Base-by-base conservation (phyloP, 2,329 filamentous ascomycete genomes). In the Cordyceps javanica region DNA sequence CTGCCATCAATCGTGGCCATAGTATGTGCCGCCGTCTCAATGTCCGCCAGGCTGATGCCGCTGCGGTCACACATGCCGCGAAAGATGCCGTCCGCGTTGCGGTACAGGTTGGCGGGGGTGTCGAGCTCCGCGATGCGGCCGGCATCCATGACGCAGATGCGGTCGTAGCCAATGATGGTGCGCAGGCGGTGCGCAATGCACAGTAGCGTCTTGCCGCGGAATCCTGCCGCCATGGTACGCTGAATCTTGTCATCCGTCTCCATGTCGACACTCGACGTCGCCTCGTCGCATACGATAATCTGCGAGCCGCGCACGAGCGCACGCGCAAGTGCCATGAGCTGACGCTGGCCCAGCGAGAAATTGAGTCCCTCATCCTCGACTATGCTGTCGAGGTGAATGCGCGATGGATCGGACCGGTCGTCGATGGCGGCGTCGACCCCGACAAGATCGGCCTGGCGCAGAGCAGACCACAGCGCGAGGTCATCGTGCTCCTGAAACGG, bases 241-340 rank as follows among this genome's bases (percentile, higher is more conserved):
- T 97, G 93, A 69, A 97, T 96, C 80, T 94, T 95, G 72, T 91
- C 88, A 69, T 99, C 94, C 3, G 93, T 97, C 69, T 97, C 93
- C 78, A 97, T 94, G 71, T 97, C 93, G 8, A 97, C 92, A 0
- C 85, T 89, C 1, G 87, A 91, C 0, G 94, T 99, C 1, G 94
- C 94, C 73, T 99, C 94, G 75, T 99, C 94, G 72, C 93, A 97
- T 51, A 99, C 87, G 65, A 97, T 97, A 73, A 97, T 97, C 65
- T 89, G 90, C 0, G 87, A 89, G 44, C 87, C 85, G 38, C 93
- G 86, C 5, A 97, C 93, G 2, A 99, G 82, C 0, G 94, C 94
- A 1, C 94, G 86, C 0, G 92, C 92, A 1, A 99, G 80, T 1
- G 94, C 94, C 89, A 97, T 96, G 50, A 97, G 83, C 72, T 97